These are phyloP conservation scores for Citrus medica DNA, from an alignment of 345 rosid genomes.

Conservation along the genomic window DNA sequence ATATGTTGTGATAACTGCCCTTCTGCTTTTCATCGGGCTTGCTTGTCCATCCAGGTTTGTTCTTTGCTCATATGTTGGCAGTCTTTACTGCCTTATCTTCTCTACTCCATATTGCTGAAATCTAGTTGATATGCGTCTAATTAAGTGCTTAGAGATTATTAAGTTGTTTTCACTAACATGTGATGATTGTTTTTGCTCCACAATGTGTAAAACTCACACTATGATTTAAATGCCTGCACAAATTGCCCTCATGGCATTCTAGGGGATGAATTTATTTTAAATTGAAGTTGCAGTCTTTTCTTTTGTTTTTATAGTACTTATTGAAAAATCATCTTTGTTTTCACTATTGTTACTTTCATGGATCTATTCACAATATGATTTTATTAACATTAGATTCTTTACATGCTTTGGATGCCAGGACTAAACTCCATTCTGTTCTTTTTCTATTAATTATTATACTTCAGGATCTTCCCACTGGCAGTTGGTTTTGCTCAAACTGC, in stretches of 20 bases:
- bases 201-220: not conserved
- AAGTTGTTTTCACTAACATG: not conserved
- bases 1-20: conserved; percentile 97
- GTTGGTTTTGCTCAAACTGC: conserved; percentile 94
- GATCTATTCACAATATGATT: not conserved
- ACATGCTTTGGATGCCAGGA: conserved; percentile 6
- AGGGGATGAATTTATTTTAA: not conserved
- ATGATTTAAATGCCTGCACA: not conserved
- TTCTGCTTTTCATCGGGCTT: conserved; percentile 79
- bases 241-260: not conserved
- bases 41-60: conserved; percentile 78
- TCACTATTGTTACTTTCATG: not conserved
- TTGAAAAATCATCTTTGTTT: not conserved
- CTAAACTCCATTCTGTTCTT: conserved; percentile 9
- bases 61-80: conserved; percentile 15
- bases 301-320: not conserved
- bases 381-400: not conserved
- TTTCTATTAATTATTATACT: conserved; percentile 16
- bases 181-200: not conserved
- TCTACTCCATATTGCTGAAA: not conserved
- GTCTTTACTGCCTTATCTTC: not conserved
- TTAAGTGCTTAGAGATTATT: not conserved
- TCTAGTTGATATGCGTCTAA: not conserved
- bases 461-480: conserved; percentile 90
- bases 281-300: not conserved